Conservation (phyloP, 2,329 filamentous ascomycete genomes). For the Colletotrichum caudatum region DNA sequence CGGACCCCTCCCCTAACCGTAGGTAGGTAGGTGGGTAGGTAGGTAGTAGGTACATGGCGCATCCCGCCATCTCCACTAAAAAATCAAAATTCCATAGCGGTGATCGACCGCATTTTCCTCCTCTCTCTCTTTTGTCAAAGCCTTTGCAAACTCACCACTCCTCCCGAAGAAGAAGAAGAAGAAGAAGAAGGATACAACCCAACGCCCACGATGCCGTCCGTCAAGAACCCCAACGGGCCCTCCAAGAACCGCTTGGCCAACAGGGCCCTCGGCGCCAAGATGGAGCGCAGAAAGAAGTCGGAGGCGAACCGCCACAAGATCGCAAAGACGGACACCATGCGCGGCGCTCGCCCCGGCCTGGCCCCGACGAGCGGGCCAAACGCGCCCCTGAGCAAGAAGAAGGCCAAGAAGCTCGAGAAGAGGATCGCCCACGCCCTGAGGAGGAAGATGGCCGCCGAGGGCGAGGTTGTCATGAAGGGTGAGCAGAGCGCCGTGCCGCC, state of each 20-base stretch:
- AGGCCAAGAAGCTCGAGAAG: constrained; percentile 67
- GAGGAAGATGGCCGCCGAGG: constrained; percentile 64
- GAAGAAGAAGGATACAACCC: background rate
- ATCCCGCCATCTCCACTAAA: constrained; percentile 36
- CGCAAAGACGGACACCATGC: constrained; percentile 57
- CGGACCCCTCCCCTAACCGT: too few species aligned
- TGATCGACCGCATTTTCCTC: background rate
- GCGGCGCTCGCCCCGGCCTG: constrained; percentile 65
- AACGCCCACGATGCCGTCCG: constrained; percentile 61
- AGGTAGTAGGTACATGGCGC: background rate
- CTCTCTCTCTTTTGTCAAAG: too few species aligned
- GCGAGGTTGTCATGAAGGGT: constrained; percentile 64
- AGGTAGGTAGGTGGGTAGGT: too few species aligned
- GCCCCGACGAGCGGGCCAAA: constrained; percentile 68
- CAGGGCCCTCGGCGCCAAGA: constrained; percentile 58
- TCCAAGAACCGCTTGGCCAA: constrained; percentile 66
- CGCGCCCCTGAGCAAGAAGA: constrained; percentile 65
- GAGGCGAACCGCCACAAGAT: constrained; percentile 54
- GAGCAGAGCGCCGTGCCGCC: constrained; percentile 1
- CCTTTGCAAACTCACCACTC: background rate
- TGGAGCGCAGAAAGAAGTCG: constrained; percentile 57
- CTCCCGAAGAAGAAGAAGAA: background rate
- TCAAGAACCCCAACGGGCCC: constrained; percentile 69
- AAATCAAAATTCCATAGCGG: constrained; percentile 30
- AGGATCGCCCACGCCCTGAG: constrained; percentile 64